Evolutionary conservation across 306 rosid genomes (phyloP), one percentile per base, ranked within the genome.

Genomic region (cucumber (Cucumis sativus)): DNA sequence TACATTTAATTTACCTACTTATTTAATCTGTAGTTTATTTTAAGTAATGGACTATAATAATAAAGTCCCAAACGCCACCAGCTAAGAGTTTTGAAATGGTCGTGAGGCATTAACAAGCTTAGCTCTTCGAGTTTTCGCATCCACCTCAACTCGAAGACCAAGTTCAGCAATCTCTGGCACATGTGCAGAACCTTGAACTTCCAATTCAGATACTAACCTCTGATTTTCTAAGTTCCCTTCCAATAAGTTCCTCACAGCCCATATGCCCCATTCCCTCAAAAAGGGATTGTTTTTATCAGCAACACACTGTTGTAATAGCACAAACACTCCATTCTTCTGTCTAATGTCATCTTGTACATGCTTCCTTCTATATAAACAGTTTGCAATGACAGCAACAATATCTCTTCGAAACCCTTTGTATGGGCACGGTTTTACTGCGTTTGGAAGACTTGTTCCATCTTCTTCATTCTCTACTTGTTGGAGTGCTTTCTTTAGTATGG

Each of bases 221-320:
- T 88, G 86, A 69, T 95, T 92, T 84, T 94, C 97, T 70, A 81
- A 76, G 58, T 89, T 92, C 7, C 86, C 88, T 81, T 90, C 93
- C 76, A 95, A 80, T 83, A 92, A 61, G 79, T 92, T 90, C 87
- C 96, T 92, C 69, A 87, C 85, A 25, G 80, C 83, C 92, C 96
- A 92, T 82, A 89, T 84, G 57, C 93, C 96, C 93, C 98, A 90
- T 81, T 95, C 97, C 85, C 96, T 95, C 78, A 90, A 62, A 83
- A 80, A 95, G 9, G 96, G 97, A 75, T 90, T 90, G 45, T 93
- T 95, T 33, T 95, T 93, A 72, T 95, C 97, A 25, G 84, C 70
- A 65, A 91, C 95, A 84, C 96, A 90, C 79, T 92, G 93, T 82
- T 92, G 98, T 70, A 92, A 83, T 57, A 92, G 86, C 80, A 94